Base-by-base conservation (phyloP, 1,139 yeast genomes). In the Saccharomycopsis phalli region DNA sequence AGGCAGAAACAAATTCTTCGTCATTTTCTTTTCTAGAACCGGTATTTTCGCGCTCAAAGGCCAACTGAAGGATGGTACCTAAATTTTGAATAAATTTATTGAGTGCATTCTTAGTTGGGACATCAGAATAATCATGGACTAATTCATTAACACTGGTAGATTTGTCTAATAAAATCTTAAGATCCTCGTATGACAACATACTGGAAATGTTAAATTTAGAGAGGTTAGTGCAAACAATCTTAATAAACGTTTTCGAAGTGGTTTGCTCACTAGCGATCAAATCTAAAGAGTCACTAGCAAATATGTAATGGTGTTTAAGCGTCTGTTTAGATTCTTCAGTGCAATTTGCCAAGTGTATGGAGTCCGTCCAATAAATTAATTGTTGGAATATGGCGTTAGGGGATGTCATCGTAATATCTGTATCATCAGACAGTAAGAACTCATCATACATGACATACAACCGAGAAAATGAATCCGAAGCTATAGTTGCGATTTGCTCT, bases 281-380 rank as follows among this genome's bases (percentile, higher is more conserved):
- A 36, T 68, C 69, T 38, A 83, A 53, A 26, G 83, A 60, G 32
- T 75, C 77, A 28, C 69, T 59, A 1, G 77, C 74, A 48, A 81
- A 74, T 53, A 69, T 68, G 5, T 77, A 57, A 50, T 81, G 94
- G 3, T 74, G 62, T 6, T 70, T 59, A 23, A 76, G 71, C 14
- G 54, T 55, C 4, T 55, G 54, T 14, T 65, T 55, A 2, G 62
- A 67, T 2, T 61, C 71, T 8, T 66, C 66, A 1, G 64, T 56
- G 37, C 65, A 59, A 43, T 74, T 72, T 2, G 78, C 88, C 8
- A 82, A 63, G 50, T 79, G 76, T 34, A 62, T 61, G 0, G 95
- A 94, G 57, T 87, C 93, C 29, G 95, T 81, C 95, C 95, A 84
- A 51, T 79, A 76, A 21, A 82, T 65, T 36, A 88, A 60, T 53